phyloP scores from a whole-genome alignment of 2,329 filamentous ascomycete species.

The Dothideomycetidae sp. region DNA sequence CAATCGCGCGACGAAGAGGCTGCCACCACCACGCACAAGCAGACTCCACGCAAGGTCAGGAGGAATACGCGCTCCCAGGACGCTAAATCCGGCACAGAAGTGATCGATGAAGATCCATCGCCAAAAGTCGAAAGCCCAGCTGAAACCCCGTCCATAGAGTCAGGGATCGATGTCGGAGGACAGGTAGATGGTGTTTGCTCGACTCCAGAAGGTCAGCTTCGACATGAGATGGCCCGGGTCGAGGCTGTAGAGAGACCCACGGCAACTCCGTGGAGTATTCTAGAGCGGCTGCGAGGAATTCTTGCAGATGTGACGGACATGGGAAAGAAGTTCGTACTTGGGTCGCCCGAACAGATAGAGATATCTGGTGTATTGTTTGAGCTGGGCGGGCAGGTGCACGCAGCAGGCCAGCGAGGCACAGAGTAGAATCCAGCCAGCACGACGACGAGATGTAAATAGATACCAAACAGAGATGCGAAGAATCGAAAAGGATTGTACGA shows the following conservation, averaged over 20 bases:
- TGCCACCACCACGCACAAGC: slow-evolving; percentile 14
- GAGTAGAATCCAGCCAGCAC: too few relatives aligned
- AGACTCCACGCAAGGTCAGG: too few relatives aligned
- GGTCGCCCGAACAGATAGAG: slow-evolving; percentile 50
- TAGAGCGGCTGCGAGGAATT: slow-evolving; percentile 40
- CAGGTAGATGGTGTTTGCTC: too few relatives aligned
- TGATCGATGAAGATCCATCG: too few relatives aligned
- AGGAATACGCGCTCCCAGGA: too few relatives aligned
- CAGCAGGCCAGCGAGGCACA: slow-evolving; percentile 39
- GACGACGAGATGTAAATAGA: too few relatives aligned
- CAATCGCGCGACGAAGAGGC: slow-evolving; percentile 9
- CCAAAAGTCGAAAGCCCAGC: too few relatives aligned
- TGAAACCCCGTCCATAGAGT: slow-evolving; percentile 9
- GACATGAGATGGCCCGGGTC: too few relatives aligned
- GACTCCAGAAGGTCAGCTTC: too few relatives aligned
- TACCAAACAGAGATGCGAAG: too few relatives aligned
- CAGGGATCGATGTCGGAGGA: slow-evolving; percentile 5
- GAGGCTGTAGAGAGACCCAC: slow-evolving; percentile 21
- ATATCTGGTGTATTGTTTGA: slow-evolving; percentile 71
- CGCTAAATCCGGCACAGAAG: too few relatives aligned
- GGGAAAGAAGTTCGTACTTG: slow-evolving; percentile 38
- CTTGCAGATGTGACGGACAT: slow-evolving; percentile 42
- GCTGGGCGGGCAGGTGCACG: slow-evolving; percentile 58
- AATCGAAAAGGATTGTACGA: too few relatives aligned
- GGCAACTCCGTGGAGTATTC: slow-evolving; percentile 35